Evolutionary conservation across 192 early-diverging fungal species (phyloP).

Genomic region (Linnemannia zychae): DNA sequence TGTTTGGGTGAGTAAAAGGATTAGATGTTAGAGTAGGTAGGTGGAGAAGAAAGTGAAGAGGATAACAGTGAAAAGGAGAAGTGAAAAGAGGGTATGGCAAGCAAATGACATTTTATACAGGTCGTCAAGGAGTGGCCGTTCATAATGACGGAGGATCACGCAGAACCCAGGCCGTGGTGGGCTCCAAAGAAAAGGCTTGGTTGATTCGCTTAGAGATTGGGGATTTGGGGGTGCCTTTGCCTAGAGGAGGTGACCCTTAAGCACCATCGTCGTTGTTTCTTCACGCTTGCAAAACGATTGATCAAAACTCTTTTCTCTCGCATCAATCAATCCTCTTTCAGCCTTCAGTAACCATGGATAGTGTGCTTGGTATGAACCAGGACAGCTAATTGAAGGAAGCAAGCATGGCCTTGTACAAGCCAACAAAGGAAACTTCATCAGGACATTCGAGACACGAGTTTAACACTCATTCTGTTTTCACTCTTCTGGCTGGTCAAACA

Average conservation of each 20-base stretch:
- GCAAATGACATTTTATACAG: neutral
- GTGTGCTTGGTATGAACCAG: slow-evolving; percentile 34
- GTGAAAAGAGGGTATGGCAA: neutral
- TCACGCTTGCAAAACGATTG: neutral
- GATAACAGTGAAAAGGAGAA: too few species aligned
- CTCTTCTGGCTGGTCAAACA: neutral
- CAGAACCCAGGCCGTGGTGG: too few species aligned
- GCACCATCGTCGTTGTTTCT: neutral
- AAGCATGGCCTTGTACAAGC: neutral
- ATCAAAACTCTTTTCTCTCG: neutral
- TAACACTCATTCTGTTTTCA: neutral
- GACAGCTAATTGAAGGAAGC: neutral
- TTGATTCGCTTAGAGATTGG: too few species aligned
- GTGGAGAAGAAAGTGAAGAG: too few species aligned
- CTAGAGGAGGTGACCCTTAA: neutral
- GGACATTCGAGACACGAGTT: neutral
- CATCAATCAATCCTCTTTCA: neutral
- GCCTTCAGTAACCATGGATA: slow-evolving; percentile 26
- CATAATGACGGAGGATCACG: neutral
- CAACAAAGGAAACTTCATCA: neutral
- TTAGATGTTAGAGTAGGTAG: too few species aligned
- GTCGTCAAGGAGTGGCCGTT: neutral
- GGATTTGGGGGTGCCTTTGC: too few species aligned
- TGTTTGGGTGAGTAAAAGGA: neutral
- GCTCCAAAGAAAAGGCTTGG: too few species aligned